Base-by-base conservation (phyloP, 2,329 filamentous ascomycete species). In the Calonectria henricotiae region DNA sequence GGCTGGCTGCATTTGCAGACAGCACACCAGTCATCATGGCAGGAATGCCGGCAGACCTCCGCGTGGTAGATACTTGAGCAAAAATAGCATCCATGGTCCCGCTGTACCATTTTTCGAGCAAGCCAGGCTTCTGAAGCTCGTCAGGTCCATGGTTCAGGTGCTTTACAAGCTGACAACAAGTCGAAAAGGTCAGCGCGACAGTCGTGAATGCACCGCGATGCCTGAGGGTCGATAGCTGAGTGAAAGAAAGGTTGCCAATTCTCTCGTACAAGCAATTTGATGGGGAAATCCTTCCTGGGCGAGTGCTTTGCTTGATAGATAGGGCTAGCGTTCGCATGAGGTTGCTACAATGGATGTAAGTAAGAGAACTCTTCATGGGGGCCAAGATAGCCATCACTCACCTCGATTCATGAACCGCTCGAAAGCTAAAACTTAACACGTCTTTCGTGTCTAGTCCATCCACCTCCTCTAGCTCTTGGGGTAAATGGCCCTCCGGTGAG, bases 191-290 rank as follows among this genome's bases (percentile, higher is more conserved):
- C 64, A 94, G 91, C 0, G 96, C 93, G 2, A 98, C 96, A 0
- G 96, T 96, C 0, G 94, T 96, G 78, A 98, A 97, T 7, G 96
- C 96, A 67, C 96, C 96, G 68, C 96, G 89, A 81, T 99, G 96
- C 46, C 96, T 90, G 35, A 99, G 86, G 63, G 90, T 93, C 0
- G 94, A 90, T 9, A 99, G 86, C 78, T 99, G 94, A 2, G 89
- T 89, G 78, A 98, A 97, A 17, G 94, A 92, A 7, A 97, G 83
- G 44, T 89, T 86, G 9, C 95, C 95, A 43, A 96, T 89, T 9
- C 83, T 84, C 44, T 89, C 86, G 71, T 95, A 93, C 0, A 92
- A 86, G 1, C 86, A 82, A 11, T 80, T 78, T 2, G 85, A 82
- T 1, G 88, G 87, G n/a, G 85, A 81, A 0, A 91, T 84, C 32